Evolutionary conservation across 768 basidiomycete genomes (phyloP).

Genomic region (Kondoa malvinella): DNA sequence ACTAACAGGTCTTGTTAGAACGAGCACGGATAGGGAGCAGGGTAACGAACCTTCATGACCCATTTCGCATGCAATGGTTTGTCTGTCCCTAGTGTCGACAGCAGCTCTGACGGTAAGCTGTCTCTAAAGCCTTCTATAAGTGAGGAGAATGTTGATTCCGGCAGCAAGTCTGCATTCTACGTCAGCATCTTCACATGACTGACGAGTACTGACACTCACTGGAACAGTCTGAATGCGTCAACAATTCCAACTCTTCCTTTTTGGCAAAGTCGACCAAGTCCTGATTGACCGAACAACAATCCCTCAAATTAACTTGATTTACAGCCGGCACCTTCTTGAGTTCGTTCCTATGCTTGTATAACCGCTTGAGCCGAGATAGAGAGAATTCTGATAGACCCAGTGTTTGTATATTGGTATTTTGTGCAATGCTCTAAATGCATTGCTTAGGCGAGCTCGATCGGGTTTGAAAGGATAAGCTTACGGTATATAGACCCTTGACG

Average conservation of each 20-base stretch:
- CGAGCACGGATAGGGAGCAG: not conserved
- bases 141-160: constrained; percentile 9
- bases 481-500: not conserved
- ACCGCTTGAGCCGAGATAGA: constrained; percentile 7
- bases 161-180: constrained; percentile 10
- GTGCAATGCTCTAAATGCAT: not conserved
- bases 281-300: constrained; percentile 10
- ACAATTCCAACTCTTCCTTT: constrained; percentile 15
- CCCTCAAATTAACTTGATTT: constrained; percentile 14
- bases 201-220: not conserved
- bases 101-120: constrained; percentile 7
- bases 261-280: constrained; percentile 14
- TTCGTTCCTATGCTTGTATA: not conserved
- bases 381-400: constrained; percentile 20
- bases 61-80: constrained; percentile 11
- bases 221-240: constrained; percentile 13
- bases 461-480: not conserved
- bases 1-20: not conserved
- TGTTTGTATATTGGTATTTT: not conserved
- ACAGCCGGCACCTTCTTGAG: not conserved
- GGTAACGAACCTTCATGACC: constrained; percentile 15
- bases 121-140: constrained; percentile 6
- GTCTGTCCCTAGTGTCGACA: constrained; percentile 1
- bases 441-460: not conserved
- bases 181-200: not conserved